phyloP scores from a whole-genome alignment of 2,329 filamentous ascomycete genomes.

The Daldinia eschscholtzii region DNA sequence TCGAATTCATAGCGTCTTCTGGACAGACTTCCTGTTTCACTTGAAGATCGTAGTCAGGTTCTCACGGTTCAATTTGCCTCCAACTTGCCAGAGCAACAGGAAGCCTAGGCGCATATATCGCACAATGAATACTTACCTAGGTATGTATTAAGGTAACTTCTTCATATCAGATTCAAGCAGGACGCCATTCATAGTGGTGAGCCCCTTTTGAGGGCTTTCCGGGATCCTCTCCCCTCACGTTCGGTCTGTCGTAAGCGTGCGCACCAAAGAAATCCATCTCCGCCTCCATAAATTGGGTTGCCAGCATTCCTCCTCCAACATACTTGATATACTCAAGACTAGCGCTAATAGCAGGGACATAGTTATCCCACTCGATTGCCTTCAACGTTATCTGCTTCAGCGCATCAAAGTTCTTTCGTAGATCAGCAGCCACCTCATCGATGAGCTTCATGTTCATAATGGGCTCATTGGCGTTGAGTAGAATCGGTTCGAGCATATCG shows the following conservation, averaged over 20 bases:
- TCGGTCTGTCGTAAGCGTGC: constrained; percentile 73
- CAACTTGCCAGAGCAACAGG: neutral
- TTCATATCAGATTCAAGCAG: constrained; percentile 48
- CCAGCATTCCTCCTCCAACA: constrained; percentile 68
- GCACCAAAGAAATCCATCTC: constrained; percentile 78
- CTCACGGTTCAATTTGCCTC: neutral
- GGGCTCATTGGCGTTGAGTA: constrained; percentile 54
- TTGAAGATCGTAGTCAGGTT: neutral
- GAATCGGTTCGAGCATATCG: constrained; percentile 66
- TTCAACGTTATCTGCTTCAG: constrained; percentile 69
- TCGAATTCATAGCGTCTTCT: neutral
- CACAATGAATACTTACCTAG: neutral
- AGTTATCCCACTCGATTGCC: constrained; percentile 68
- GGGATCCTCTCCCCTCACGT: constrained; percentile 56
- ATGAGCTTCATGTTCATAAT: constrained; percentile 61
- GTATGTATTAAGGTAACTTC: neutral
- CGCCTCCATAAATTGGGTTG: constrained; percentile 77
- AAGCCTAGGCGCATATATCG: neutral
- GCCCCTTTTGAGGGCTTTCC: constrained; percentile 64
- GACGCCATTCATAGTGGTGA: constrained; percentile 73
- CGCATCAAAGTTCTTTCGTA: constrained; percentile 63
- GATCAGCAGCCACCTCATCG: constrained; percentile 63
- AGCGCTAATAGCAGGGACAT: constrained; percentile 70
- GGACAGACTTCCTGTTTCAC: neutral
- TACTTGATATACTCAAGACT: constrained; percentile 78